These are phyloP conservation scores for Aspergillus persii DNA, from an alignment of 2,329 filamentous ascomycete genomes.

Conservation along the genomic window DNA sequence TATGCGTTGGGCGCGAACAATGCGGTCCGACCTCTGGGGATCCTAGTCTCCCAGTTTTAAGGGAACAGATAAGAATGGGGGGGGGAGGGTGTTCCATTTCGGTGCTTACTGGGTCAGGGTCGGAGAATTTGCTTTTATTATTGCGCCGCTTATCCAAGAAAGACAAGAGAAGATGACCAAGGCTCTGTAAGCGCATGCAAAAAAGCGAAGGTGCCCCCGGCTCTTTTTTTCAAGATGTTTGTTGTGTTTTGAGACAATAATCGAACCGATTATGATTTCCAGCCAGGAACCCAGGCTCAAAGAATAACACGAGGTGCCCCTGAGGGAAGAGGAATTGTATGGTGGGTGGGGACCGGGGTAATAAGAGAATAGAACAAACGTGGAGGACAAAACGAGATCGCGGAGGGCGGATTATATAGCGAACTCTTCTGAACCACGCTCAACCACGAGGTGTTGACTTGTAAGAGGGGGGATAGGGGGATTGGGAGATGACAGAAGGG, in stretches of 20 bases:
- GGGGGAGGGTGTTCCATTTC: background rate
- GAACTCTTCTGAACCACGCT: background rate
- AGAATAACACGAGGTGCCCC: background rate
- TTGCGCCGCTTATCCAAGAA: background rate
- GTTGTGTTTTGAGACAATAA: background rate
- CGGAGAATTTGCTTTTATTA: background rate
- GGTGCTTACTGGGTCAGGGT: background rate
- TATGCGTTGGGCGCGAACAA: background rate
- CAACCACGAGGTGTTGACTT: background rate
- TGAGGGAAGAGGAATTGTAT: background rate
- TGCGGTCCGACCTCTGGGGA: no score
- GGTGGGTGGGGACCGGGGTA: background rate
- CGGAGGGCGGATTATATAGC: background rate
- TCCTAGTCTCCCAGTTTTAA: no score
- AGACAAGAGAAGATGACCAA: background rate
- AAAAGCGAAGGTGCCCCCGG: background rate
- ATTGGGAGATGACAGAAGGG: background rate
- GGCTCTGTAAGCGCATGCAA: background rate
- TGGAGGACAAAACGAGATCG: background rate
- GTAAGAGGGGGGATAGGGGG: background rate
- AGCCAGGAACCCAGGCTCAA: background rate
- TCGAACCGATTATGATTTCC: background rate
- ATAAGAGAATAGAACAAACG: background rate
- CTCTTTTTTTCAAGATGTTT: background rate
- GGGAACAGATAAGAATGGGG: background rate